Base-by-base conservation (phyloP, 768 basidiomycete species). In the Podaxis pistillaris region DNA sequence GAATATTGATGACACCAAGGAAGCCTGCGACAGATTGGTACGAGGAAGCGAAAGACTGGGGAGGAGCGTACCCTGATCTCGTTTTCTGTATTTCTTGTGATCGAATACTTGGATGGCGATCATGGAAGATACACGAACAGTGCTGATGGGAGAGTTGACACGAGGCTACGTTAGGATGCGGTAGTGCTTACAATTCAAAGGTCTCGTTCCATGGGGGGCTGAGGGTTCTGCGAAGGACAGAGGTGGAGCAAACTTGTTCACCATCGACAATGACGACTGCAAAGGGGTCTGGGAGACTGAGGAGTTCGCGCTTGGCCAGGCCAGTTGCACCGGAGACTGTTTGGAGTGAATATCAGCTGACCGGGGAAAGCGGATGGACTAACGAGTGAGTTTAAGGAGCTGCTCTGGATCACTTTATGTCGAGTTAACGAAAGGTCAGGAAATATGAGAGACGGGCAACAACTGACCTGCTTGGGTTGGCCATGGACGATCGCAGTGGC, bases 21-120 rank as follows among this genome's bases (percentile, higher is more conserved):
- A 86, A 88, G 9, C 85, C 82, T 83, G 50, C n/a, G 22, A 13
- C 63, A 64, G 36, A 44, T 37, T 58, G 55, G 55, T 19, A 41
- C n/a, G 50, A 19, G 28, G 26, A 22, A 11, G 12, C 11, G 13
- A 28, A 74, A 72, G 40, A 76, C 74, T 12, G 76, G 65, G 54
- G 72, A 74, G 61, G 47, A 49, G 67, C 69, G 65, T 38, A 78
- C 82, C 93, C 79, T 95, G 94, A 72, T 95, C 94, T 68, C 88
- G 85, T 73, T 87, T 87, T 77, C 84, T 93, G 77, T 92, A 94
- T 74, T 91, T 93, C 71, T 86, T 84, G 74, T 93, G 88, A 80
- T 96, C 94, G 71, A 95, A 94, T 63, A 96, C 85, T 76, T 96
- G 93, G 51, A 96, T 90, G 26, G 83, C 81, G 69, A 96, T 82